A percentile compares a stretch with the other conserved stretches of the same genome.
These are phyloP conservation scores for Neurospora sp. DNA, from an alignment of 495 filamentous ascomycete species.

Conservation along the genomic window DNA sequence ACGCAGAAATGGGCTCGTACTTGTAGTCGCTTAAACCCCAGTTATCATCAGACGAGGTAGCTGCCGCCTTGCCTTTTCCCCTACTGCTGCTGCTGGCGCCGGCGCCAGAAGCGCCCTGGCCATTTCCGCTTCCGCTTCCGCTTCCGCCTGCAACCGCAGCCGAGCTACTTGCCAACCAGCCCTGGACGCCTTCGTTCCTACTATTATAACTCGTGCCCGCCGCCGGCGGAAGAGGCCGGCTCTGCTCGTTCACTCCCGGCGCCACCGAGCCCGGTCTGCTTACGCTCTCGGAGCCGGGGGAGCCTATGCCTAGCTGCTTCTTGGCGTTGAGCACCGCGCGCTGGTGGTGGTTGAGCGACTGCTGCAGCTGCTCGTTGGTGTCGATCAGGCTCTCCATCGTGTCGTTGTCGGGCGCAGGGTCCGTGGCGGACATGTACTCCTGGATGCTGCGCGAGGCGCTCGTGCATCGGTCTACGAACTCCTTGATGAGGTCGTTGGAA, in stretches of 20 bases:
- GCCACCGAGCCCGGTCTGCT: constrained; percentile 8
- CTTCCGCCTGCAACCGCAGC: neutral
- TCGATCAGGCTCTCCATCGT: constrained; percentile 89
- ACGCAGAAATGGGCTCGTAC: neutral
- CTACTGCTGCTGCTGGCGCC: constrained; percentile 9
- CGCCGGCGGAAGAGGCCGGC: neutral
- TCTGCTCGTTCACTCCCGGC: constrained; percentile 15
- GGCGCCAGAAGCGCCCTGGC: neutral
- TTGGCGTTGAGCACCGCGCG: constrained; percentile 69
- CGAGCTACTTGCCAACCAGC: constrained; percentile 7
- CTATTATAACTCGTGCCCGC: neutral
- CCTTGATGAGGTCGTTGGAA: constrained; percentile 74
- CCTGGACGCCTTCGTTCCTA: neutral
- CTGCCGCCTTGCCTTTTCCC: constrained; percentile 34
- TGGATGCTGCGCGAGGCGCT: constrained; percentile 70
- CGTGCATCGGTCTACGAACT: constrained; percentile 83
- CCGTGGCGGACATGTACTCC: constrained; percentile 66
- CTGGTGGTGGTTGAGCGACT: constrained; percentile 69
- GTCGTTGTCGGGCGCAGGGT: constrained; percentile 76
- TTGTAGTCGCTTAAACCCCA: neutral
- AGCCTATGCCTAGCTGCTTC: constrained; percentile 28
- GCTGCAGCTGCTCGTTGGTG: constrained; percentile 79
- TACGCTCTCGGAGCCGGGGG: constrained; percentile 4
- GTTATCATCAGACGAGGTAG: constrained; percentile 12
- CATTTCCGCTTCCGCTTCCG: neutral